Conservation (phyloP, 1,284 basidiomycete genomes). For the Trametes polyzona region DNA sequence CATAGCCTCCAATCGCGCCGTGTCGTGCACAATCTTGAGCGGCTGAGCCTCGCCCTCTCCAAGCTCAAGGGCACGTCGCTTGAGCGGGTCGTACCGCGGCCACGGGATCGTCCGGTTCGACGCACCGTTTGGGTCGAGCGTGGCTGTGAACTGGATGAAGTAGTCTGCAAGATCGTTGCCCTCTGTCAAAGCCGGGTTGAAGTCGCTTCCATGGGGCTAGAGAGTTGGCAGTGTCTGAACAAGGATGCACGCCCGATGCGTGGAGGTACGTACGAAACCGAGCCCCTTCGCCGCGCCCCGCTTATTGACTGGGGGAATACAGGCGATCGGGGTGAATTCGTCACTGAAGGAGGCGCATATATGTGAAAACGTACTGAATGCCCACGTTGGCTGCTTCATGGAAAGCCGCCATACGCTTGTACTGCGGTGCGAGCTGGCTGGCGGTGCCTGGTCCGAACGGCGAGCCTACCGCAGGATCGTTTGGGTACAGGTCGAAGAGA, state of each 20-base stretch:
- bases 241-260: neutral
- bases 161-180: slow-evolving; percentile 24
- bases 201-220: slow-evolving; percentile 23
- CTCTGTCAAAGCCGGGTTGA: slow-evolving; percentile 9
- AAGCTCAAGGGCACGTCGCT: slow-evolving; percentile 24
- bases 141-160: slow-evolving; percentile 28
- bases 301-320: slow-evolving; percentile 37
- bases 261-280: slow-evolving; percentile 42
- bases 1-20: slow-evolving; percentile 9
- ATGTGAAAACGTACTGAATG: slow-evolving; percentile 33
- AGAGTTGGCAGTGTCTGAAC: neutral
- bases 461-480: slow-evolving; percentile 45
- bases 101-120: slow-evolving; percentile 15
- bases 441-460: slow-evolving; percentile 52
- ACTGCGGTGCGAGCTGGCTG: slow-evolving; percentile 51
- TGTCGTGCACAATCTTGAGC: slow-evolving; percentile 24
- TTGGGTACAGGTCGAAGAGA: slow-evolving; percentile 33
- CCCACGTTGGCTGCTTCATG: slow-evolving; percentile 34
- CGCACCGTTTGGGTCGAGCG: slow-evolving; percentile 28
- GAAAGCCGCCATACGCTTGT: slow-evolving; percentile 53
- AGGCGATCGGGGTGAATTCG: too few relatives aligned
- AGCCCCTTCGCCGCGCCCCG: slow-evolving; percentile 44
- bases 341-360: too few relatives aligned
- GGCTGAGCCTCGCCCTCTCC: slow-evolving; percentile 22
- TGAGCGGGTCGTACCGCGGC: slow-evolving; percentile 20